These are phyloP conservation scores for Termitomyces sp. DNA, from an alignment of 768 basidiomycete genomes.

Conservation along the genomic window DNA sequence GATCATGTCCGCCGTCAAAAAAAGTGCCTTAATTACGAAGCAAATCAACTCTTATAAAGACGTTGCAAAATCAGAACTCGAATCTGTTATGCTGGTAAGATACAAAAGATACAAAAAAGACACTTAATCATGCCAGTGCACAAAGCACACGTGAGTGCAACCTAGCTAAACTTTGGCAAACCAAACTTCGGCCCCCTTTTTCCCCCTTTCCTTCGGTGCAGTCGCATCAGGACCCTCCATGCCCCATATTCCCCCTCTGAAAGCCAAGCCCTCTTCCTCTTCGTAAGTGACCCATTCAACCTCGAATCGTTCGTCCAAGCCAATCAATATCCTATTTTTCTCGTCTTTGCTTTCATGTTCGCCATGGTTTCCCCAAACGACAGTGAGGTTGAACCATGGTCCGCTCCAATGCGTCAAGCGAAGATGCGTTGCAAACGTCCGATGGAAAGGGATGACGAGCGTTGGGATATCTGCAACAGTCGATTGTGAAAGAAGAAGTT, in stretches of 20 bases:
- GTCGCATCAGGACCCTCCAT: constrained; percentile 31
- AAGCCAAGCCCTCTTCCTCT: constrained; percentile 28
- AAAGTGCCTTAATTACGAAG: too few species aligned
- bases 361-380: constrained; percentile 34
- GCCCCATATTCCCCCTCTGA: constrained; percentile 39
- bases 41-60: not conserved
- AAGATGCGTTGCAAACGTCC: constrained; percentile 34
- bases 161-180: constrained; percentile 19
- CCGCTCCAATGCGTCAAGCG: constrained; percentile 34
- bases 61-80: not conserved
- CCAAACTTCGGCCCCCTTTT: constrained; percentile 39
- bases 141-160: not conserved
- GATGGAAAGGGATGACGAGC: constrained; percentile 31
- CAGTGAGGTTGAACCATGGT: constrained; percentile 36
- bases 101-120: not conserved
- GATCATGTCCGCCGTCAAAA: too few species aligned
- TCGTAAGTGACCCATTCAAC: constrained; percentile 34
- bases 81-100: not conserved
- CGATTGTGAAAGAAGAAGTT: constrained; percentile 25
- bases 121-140: not conserved
- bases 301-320: constrained; percentile 32
- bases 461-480: constrained; percentile 26
- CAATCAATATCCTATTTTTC: constrained; percentile 30
- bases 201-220: constrained; percentile 27
- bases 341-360: constrained; percentile 13